These are phyloP conservation scores for Picea glauca DNA, from an alignment of 75 land plant genomes.

Conservation along the genomic window DNA sequence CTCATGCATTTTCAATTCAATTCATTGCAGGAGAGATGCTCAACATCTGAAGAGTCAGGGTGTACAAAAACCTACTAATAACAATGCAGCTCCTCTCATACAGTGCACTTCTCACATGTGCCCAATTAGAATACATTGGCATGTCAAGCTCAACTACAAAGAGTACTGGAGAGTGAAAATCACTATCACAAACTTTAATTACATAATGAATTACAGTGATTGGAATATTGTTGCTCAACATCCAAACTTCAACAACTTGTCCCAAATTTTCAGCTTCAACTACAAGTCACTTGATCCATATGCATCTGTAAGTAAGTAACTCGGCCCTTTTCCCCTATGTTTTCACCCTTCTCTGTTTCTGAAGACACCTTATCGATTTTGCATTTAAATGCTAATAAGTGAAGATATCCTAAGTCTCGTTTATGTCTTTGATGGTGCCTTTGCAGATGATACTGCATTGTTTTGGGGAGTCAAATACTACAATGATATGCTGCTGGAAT, in stretches of 20 bases:
- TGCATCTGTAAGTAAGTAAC: slow-evolving; percentile 47
- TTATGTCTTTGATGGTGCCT: neutral
- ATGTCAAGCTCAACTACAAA: slow-evolving; percentile 66
- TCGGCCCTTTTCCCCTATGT: neutral
- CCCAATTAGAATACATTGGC: slow-evolving; percentile 69
- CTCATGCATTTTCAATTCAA: no score
- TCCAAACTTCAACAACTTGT: slow-evolving; percentile 63
- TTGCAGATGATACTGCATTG: slow-evolving; percentile 68
- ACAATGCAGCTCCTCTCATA: slow-evolving; percentile 24
- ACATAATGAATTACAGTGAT: slow-evolving; percentile 54
- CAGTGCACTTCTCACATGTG: slow-evolving; percentile 78
- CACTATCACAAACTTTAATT: slow-evolving; percentile 59
- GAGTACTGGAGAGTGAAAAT: slow-evolving; percentile 68
- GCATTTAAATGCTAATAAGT: no score
- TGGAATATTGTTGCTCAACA: slow-evolving; percentile 76
- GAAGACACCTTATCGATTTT: no score
- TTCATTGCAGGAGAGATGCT: slow-evolving; percentile 14
- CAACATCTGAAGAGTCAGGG: neutral
- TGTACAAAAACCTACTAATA: slow-evolving; percentile 11
- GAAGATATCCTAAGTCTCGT: no score
- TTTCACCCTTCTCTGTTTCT: no score
- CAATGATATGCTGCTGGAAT: slow-evolving; percentile 69
- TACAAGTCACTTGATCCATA: slow-evolving; percentile 60
- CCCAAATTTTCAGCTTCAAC: slow-evolving; percentile 69
- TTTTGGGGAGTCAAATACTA: slow-evolving; percentile 73